These are phyloP conservation scores for Lasiosphaeria hispida DNA, from an alignment of 495 filamentous ascomycete species.

Conservation along the genomic window DNA sequence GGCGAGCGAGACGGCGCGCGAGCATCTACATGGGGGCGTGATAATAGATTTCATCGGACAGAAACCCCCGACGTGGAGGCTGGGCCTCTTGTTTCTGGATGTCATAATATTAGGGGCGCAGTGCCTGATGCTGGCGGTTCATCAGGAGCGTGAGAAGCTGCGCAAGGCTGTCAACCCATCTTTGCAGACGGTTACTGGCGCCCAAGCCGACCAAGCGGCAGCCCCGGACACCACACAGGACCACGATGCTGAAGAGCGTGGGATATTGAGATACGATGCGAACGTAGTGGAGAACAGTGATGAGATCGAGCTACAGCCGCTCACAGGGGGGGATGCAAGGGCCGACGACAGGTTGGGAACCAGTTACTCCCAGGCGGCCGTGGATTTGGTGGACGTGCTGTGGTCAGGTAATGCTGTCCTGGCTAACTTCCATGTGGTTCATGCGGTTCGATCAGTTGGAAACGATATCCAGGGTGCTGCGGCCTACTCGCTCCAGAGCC, in stretches of 20 bases:
- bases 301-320: constrained; percentile 52
- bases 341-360: constrained; percentile 45
- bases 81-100: constrained; percentile 64
- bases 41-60: constrained; percentile 86
- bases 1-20: constrained; percentile 71
- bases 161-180: constrained; percentile 39
- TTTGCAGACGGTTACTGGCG: constrained; percentile 19
- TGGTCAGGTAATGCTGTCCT: constrained; percentile 68
- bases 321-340: constrained; percentile 26
- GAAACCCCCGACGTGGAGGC: constrained; percentile 65
- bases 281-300: constrained; percentile 30
- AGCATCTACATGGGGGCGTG: constrained; percentile 81
- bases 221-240: constrained; percentile 52
- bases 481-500: constrained; percentile 48
- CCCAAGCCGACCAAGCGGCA: background rate
- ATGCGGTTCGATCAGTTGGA: constrained; percentile 65
- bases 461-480: constrained; percentile 50
- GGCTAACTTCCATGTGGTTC: constrained; percentile 65
- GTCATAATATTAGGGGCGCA: constrained; percentile 63
- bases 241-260: constrained; percentile 80
- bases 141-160: constrained; percentile 64
- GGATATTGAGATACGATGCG: constrained; percentile 54
- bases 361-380: constrained; percentile 44
- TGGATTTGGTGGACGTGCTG: constrained; percentile 54
- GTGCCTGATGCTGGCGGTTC: constrained; percentile 70